Base-by-base conservation (phyloP, 1,139 yeast genomes). In the Hansenula sp. region DNA sequence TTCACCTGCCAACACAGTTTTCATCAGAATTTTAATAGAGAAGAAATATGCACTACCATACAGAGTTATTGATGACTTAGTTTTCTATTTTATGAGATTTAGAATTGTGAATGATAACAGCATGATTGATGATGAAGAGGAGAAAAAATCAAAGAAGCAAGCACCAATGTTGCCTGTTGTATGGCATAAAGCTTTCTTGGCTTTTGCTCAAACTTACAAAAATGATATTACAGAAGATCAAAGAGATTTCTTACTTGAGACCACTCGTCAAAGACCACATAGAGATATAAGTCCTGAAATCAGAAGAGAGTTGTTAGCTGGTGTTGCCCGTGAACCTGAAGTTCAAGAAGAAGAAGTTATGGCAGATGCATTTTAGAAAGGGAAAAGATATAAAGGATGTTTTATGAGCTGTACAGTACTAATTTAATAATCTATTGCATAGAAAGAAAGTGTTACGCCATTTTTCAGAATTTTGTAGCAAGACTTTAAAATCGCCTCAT, bases 161-260 rank as follows among this genome's bases (percentile, higher is more conserved):
- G 71, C 78, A n/a, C 81, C 85, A n/a, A 77, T 78, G 46, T 73
- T 94, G 58, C 98, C 99, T 6, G 88, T 93, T 13, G 93, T 93
- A 36, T 93, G 99, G 98, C 98, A 94, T 63, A 95, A 93, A 63
- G 91, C 97, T 2, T 84, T 93, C 60, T 73, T 93, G 47, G 84
- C 94, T 3, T 94, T 93, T 71, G 96, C 97, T 36, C 97, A 91
- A 70, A 77, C 96, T 53, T 93, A 93, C 66, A 93, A 93, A 67
- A 91, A 93, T 63, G 99, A 93, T 71, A 88, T 93, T 48, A 93
- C 99, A 15, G 96, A 89, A 58, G 99, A 94, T 62, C 99, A 93
- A 72, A 78, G 96, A 61, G 99, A 93, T 57, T 89, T 91, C 66
- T 71, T 93, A 50, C 68, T 93, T 61, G 98, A 93, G 57, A 91